phyloP scores from a whole-genome alignment of 371 early-diverging fungal genomes.

The Umbelopsis sp. region DNA sequence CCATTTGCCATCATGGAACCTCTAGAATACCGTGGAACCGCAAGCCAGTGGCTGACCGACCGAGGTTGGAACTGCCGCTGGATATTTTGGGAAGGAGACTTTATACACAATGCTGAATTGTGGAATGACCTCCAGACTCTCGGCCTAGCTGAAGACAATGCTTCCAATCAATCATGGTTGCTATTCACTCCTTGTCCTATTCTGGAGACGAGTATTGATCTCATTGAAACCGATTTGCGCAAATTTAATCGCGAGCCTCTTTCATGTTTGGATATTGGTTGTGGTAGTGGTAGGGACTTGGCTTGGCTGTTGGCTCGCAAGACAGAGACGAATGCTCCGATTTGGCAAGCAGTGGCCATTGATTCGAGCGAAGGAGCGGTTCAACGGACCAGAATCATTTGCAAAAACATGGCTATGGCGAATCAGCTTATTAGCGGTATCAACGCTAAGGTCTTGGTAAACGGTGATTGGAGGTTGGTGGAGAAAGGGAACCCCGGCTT shows the following conservation, averaged over 20 bases:
- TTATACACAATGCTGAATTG: constrained; percentile 9
- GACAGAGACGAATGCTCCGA: background rate
- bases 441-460: constrained; percentile 36
- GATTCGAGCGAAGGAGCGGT: constrained; percentile 41
- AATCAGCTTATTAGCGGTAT: constrained; percentile 23
- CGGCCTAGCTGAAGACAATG: background rate
- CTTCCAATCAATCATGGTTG: constrained; percentile 23
- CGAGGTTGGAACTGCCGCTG: constrained; percentile 45
- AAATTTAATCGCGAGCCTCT: background rate
- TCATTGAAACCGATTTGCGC: constrained; percentile 25
- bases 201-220: constrained; percentile 27
- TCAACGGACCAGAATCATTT: constrained; percentile 34
- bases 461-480: constrained; percentile 37
- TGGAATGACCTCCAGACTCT: constrained; percentile 11
- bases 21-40: background rate
- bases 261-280: constrained; percentile 48
- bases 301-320: constrained; percentile 38
- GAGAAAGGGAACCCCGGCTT: constrained; percentile 13
- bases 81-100: constrained; percentile 36
- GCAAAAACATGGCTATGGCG: constrained; percentile 25
- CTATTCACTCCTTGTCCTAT: constrained; percentile 43
- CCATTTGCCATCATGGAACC: constrained; percentile 50
- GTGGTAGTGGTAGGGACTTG: constrained; percentile 52
- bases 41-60: constrained; percentile 31
- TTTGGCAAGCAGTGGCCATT: constrained; percentile 41